Conservation (phyloP, 2,329 filamentous ascomycete genomes). For the Cladophialophora yegresii region DNA sequence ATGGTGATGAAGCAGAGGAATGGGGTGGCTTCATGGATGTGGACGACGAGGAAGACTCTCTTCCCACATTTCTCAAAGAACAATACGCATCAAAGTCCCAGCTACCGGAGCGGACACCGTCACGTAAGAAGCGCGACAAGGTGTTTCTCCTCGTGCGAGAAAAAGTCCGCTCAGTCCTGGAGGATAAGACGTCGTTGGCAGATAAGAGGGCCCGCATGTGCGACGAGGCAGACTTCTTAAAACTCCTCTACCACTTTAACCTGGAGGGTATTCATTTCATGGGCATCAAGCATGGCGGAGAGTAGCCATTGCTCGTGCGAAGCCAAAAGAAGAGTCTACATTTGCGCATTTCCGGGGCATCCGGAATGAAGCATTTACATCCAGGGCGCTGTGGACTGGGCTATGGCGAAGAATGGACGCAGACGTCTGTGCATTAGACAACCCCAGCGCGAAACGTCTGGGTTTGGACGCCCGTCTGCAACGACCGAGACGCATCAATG, state of each 20-base stretch:
- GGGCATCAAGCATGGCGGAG: conserved; percentile 11
- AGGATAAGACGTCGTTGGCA: conserved; percentile 74
- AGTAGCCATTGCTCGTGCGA: background rate
- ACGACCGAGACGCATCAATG: background rate
- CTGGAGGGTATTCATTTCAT: conserved; percentile 89
- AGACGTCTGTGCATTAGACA: background rate
- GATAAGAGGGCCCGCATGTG: conserved; percentile 83
- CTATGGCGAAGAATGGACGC: background rate
- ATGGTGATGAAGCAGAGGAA: conserved; percentile 31
- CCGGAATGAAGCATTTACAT: background rate
- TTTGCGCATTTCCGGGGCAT: background rate
- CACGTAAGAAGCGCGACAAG: conserved; percentile 73
- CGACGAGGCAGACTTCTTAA: conserved; percentile 89
- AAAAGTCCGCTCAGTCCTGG: conserved; percentile 83
- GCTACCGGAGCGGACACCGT: conserved; percentile 50
- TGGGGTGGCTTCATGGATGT: conserved; percentile 53
- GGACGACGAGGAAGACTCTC: conserved; percentile 60
- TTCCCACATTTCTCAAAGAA: conserved; percentile 83
- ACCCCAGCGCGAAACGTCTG: background rate
- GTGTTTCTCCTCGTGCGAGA: conserved; percentile 78
- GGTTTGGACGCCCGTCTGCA: background rate
- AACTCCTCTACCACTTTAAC: conserved; percentile 80
- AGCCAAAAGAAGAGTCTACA: background rate
- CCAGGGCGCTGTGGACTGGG: background rate
- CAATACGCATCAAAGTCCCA: conserved; percentile 42